Percentiles rank a stretch among this genome's conserved stretches.
Evolutionary conservation across 176 grass and related monocot species (phyloP).

Genomic region (Triticum aestivum): IWGSC_CS_RefSeq_v2.1 NC_057812.1:78929842-78930341

Average conservation of each 20-base stretch:
- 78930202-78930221: constrained; percentile 87
- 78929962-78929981: constrained; percentile 2
- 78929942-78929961: not conserved
- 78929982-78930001: not conserved
- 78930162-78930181: constrained; percentile 17
- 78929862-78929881: too few relatives aligned
- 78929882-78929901: too few relatives aligned
- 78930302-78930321: not conserved
- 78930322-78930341: not conserved
- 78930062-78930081: constrained; percentile 41
- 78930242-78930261: constrained; percentile 90
- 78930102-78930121: not conserved
- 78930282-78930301: not conserved
- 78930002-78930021: not conserved
- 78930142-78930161: not conserved
- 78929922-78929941: not conserved
- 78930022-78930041: not conserved
- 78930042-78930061: not conserved
- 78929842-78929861: too few relatives aligned
- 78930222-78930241: constrained; percentile 77
- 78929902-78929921: not conserved
- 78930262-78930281: constrained; percentile 16
- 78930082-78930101: not conserved
- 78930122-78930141: not conserved
- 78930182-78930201: constrained; percentile 91